phyloP scores from a whole-genome alignment of 768 basidiomycete species.

The Tricholomella constricta region DNA sequence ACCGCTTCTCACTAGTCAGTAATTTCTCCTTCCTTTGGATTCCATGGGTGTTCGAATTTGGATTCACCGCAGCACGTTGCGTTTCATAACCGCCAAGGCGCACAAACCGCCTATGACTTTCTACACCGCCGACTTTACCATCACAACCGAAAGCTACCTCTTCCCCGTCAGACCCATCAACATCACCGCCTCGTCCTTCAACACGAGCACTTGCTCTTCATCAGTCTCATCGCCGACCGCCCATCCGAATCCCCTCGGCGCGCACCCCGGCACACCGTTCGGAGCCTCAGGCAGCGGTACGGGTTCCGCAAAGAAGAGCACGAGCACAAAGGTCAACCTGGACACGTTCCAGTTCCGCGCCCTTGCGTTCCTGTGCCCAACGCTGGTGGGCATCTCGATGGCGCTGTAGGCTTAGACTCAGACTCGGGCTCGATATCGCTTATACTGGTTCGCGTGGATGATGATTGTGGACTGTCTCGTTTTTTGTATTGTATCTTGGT shows the following conservation, averaged over 20 bases:
- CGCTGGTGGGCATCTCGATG: constrained; percentile 57
- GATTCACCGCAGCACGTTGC: constrained; percentile 29
- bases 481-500: too few species aligned
- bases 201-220: not conserved
- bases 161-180: constrained; percentile 23
- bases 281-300: constrained; percentile 10
- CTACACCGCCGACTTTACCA: constrained; percentile 55
- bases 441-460: not conserved
- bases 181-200: constrained; percentile 7
- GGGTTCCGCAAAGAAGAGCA: constrained; percentile 16
- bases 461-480: too few species aligned
- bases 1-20: constrained; percentile 33
- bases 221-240: not conserved
- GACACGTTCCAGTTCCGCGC: constrained; percentile 46
- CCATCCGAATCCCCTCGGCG: constrained; percentile 13
- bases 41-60: not conserved
- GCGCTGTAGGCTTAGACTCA: constrained; percentile 36
- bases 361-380: constrained; percentile 57
- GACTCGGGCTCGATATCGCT: not conserved
- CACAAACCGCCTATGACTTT: constrained; percentile 31
- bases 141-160: constrained; percentile 26
- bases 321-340: constrained; percentile 27
- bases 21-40: not conserved
- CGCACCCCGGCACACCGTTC: constrained; percentile 7
- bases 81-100: constrained; percentile 27